Conservation (phyloP, 148 eudicot species). For the Fagopyrum homotropicum region DNA sequence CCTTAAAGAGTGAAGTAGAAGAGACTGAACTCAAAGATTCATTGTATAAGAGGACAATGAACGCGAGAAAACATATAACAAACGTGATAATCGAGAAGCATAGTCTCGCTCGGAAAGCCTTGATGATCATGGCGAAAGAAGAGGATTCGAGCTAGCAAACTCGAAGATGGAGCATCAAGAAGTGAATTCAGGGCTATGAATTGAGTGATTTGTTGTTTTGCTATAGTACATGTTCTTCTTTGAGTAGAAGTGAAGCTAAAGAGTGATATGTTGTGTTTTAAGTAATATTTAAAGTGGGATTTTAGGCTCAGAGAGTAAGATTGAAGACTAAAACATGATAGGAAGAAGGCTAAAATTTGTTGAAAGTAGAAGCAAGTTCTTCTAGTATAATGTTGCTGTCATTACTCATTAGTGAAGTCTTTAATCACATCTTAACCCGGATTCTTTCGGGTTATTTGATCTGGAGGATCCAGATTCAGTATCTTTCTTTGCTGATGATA, state of each 20-base stretch:
- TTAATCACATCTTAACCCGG: not conserved
- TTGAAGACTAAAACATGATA: not conserved
- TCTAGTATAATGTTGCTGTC: not conserved
- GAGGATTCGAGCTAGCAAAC: not conserved
- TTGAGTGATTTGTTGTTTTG: not conserved
- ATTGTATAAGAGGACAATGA: constrained; percentile 46
- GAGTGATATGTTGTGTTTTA: constrained; percentile 20
- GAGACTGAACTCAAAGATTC: constrained; percentile 43
- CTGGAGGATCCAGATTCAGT: not conserved
- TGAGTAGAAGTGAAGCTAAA: constrained; percentile 83
- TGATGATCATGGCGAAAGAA: constrained; percentile 20
- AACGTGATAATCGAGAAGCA: constrained; percentile 33
- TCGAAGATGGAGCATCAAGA: not conserved
- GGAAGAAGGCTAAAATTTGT: not conserved
- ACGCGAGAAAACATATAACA: constrained; percentile 39
- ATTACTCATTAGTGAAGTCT: not conserved
- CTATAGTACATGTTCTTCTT: too few relatives aligned
- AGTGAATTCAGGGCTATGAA: not conserved
- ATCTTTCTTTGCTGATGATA: not conserved
- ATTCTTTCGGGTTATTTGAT: not conserved
- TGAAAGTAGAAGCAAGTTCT: not conserved
- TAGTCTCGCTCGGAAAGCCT: constrained; percentile 33
- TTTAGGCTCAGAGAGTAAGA: not conserved
- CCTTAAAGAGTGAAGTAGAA: constrained; percentile 31
- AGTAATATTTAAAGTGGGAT: not conserved